These are phyloP conservation scores for Fagopyrum tataricum DNA, from an alignment of 148 eudicot species.

Conservation along the genomic window DNA sequence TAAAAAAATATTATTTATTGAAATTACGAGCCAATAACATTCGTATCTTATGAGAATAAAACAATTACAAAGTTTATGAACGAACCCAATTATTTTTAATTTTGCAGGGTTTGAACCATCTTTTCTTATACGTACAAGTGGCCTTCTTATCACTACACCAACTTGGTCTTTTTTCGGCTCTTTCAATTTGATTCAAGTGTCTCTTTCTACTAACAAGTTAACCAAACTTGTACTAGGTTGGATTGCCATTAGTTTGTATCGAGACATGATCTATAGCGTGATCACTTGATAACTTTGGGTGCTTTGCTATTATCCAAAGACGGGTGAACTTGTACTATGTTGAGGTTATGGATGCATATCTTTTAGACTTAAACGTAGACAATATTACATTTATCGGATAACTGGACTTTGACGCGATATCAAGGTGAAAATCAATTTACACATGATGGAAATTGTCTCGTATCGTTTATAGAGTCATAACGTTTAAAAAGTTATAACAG, in stretches of 20 bases:
- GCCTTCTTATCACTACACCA: neutral
- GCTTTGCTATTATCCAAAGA: neutral
- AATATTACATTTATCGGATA: no score
- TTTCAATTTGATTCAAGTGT: neutral
- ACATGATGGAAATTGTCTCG: neutral
- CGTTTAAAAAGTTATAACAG: no score
- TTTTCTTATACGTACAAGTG: neutral
- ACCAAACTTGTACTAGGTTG: neutral
- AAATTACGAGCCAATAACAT: no score
- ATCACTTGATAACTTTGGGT: neutral
- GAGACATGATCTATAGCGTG: neutral
- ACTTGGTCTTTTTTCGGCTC: constrained; percentile 1
- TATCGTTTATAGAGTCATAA: no score
- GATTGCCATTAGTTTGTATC: neutral
- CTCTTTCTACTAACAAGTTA: neutral
- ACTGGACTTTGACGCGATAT: neutral
- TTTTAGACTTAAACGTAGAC: neutral
- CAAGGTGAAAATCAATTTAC: neutral
- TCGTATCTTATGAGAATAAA: neutral
- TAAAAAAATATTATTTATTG: no score
- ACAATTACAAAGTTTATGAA: neutral
- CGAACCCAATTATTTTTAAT: neutral
- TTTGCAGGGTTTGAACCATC: neutral
- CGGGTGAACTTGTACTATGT: neutral
- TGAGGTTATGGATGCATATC: no score